Base-by-base conservation (phyloP, 208 protist genomes). In the Wallacemonas sp. region DNA sequence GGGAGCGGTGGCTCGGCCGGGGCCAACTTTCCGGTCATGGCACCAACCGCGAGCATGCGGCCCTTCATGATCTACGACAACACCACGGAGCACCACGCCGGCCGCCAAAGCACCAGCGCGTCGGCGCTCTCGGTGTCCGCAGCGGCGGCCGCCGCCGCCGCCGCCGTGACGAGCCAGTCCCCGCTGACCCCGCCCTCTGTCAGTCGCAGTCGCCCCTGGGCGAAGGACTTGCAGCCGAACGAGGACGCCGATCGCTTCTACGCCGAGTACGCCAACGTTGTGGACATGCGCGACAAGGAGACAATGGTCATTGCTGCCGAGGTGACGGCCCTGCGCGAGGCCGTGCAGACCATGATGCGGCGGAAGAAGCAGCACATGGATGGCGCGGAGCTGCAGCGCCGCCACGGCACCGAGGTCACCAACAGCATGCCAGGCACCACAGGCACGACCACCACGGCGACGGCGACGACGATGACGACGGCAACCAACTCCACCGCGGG, bases 241-340 rank as follows among this genome's bases (percentile, higher is more conserved):
- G 69, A 72, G 11, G 67, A 72, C 45, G 70, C 76, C 23, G 74
- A 70, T 48, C 52, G 65, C 18, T 74, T 84, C 52, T 84, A 75
- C 42, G 45, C 65, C n/a, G 26, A 64, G 16, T 57, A 82, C 65
- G 25, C 20, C 20, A 90, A 91, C 71, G 82, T 95, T 29, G 63
- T 66, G 7, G 89, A 95, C 61, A 87, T 95, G 85, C 81, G 78
- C 12, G 57, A 79, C 32, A 74, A 73, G 44, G 55, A 81, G 2
- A 44, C 84, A 23, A 74, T 70, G 20, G 74, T 64, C 28, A 76
- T 95, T 33, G 77, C 76, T 12, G 61, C 62, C 54, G 84, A 86
- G 29, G 86, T 92, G 18, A 42, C 46, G 42, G 50, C 65, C 4
- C 69, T 83, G 54, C 79, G 80, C 3, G 72, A 61, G 25, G 36